A percentile compares a stretch with the other conserved stretches of the same genome.
Evolutionary conservation across 2,329 filamentous ascomycete genomes (phyloP).

Genomic region (Fusarium virguliforme): DNA sequence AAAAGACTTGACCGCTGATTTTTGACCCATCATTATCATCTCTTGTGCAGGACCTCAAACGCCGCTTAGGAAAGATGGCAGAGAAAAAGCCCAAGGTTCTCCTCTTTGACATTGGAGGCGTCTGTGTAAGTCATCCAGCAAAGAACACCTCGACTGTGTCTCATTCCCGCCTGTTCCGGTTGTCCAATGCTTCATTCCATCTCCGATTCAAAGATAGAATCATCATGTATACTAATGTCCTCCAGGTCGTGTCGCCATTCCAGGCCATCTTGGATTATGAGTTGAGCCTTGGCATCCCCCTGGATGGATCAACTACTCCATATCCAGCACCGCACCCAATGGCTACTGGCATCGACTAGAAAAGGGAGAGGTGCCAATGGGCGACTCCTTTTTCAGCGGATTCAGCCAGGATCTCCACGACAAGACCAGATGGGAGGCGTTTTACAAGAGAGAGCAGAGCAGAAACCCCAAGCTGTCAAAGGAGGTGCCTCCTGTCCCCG

Average conservation of each 20-base stretch:
- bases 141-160: background rate
- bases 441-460: conserved; percentile 64
- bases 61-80: conserved; percentile 29
- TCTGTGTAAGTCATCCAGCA: conserved; percentile 80
- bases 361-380: conserved; percentile 83
- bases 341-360: conserved; percentile 94
- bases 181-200: background rate
- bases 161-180: background rate
- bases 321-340: conserved; percentile 82
- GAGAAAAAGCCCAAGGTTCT: conserved; percentile 77
- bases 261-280: conserved; percentile 96
- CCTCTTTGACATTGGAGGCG: conserved; percentile 96
- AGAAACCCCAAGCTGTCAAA: conserved; percentile 60
- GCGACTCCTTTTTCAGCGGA: conserved; percentile 80
- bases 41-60: background rate
- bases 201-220: background rate
- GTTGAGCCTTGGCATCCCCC: conserved; percentile 81
- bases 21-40: conserved; percentile 39
- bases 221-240: conserved; percentile 15
- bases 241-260: conserved; percentile 89
- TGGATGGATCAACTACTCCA: conserved; percentile 93
- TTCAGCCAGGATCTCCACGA: conserved; percentile 84
- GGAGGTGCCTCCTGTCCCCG: conserved; percentile 75
- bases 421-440: conserved; percentile 78
- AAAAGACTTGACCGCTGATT: conserved; percentile 25